A percentile compares a stretch with the other conserved stretches of the same genome.
phyloP scores from a whole-genome alignment of 352 stramenopile species.

The Phytophthora multivora region DNA sequence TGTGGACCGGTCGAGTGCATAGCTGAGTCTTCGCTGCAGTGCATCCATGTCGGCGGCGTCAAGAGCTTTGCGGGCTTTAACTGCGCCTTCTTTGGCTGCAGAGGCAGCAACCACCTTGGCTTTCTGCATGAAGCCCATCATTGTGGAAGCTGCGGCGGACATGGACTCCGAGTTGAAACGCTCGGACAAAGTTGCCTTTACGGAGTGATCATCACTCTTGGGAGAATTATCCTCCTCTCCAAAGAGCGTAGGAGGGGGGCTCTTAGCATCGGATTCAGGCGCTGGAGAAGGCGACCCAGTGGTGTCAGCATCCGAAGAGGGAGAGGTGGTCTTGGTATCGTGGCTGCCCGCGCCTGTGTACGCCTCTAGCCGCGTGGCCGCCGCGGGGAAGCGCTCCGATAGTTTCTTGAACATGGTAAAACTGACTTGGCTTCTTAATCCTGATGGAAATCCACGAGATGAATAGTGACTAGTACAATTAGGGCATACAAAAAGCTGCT shows the following conservation, averaged over 20 bases:
- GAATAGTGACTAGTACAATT: constrained; percentile 1
- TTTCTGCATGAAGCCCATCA: constrained; percentile 88
- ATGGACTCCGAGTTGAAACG: constrained; percentile 76
- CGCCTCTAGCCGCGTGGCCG: constrained; percentile 72
- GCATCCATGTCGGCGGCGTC: constrained; percentile 88
- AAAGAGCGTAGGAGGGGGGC: constrained; percentile 29
- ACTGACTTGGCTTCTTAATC: background rate
- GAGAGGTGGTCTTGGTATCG: constrained; percentile 20
- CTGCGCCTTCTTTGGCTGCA: constrained; percentile 74
- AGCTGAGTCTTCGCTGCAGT: constrained; percentile 78
- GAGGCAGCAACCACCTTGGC: constrained; percentile 74
- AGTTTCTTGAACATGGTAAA: constrained; percentile 78
- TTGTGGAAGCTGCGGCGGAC: constrained; percentile 66
- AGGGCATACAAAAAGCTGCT: background rate
- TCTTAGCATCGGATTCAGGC: constrained; percentile 15
- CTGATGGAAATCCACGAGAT: constrained; percentile 1
- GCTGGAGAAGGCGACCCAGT: constrained; percentile 13
- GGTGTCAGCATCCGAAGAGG: constrained; percentile 24
- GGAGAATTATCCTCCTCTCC: constrained; percentile 21
- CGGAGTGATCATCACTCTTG: constrained; percentile 48
- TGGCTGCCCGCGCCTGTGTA: constrained; percentile 38
- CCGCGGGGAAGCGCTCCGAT: constrained; percentile 73
- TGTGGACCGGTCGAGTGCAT: constrained; percentile 78
- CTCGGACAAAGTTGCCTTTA: constrained; percentile 64
- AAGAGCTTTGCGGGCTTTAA: constrained; percentile 82